Evolutionary conservation across 257 asterid species (phyloP), one percentile per base, ranked within the genome.

Genomic region (Echites panduratus): DNA sequence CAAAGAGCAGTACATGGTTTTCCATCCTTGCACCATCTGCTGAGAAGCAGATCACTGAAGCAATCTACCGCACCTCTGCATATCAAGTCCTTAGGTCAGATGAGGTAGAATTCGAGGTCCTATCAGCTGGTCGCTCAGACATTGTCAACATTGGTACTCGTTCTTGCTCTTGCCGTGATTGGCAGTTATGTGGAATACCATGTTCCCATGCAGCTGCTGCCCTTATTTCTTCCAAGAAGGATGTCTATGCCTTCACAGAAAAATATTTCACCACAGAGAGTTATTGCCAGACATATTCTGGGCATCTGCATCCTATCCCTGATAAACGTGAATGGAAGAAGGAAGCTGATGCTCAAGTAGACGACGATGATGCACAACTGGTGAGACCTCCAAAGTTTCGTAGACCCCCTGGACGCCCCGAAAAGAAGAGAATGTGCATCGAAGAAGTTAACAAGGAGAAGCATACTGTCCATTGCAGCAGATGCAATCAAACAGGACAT

Each of bases 131-230:
- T 22, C 82, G 87, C 29, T 88, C 91, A 0, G 87, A 88, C 61
- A 90, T 86, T 35, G 95, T 88, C 75, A 88, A 88, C 85, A 86
- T 84, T 4, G 79, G 87, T 29, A 74, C 80, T 2, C 84, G 19
- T 59, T 77, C 85, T 50, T 90, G 95, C 76, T 88, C 92, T 53
- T 90, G 96, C 62, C 91, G 85, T 22, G 95, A 87, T 72, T 90
- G 96, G 95, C 89, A 85, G 81, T 19, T 88, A 73, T 81, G 79
- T 22, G 86, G 91, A 26, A 66, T 90, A 66, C 96, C 95, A n/a
- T 90, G 96, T 77, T 85, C 95, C 4, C 96, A 90, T 64, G 95
- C 86, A 22, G 83, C 87, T 73, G 96, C 95, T 44, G 92, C 96
- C 11, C 77, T 90, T 27, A 10, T 81, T 61, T 87, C 85, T 6